Percentiles rank a stretch among this genome's conserved stretches.
Conservation (phyloP, 768 basidiomycete species). For the Pleurotus salmoneostramineus region DNA sequence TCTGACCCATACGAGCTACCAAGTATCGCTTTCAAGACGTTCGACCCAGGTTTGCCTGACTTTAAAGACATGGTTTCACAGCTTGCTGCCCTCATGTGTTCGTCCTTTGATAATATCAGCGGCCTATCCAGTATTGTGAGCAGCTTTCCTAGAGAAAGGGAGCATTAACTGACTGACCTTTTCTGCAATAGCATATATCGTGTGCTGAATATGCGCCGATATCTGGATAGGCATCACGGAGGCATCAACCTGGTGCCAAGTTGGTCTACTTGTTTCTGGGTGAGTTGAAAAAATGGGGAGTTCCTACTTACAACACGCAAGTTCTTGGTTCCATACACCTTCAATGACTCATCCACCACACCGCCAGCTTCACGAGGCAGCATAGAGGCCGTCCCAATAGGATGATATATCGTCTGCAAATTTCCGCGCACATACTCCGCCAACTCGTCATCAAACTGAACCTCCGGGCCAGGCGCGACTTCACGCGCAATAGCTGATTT, state of each 20-base stretch:
- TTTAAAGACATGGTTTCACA: too few relatives aligned
- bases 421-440: constrained; percentile 6
- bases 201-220: constrained; percentile 15
- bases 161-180: constrained; percentile 10
- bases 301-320: constrained; percentile 29
- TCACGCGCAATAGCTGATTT: constrained; percentile 9
- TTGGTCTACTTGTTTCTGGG: not conserved
- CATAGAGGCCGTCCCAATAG: constrained; percentile 28
- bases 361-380: constrained; percentile 22
- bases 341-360: constrained; percentile 21
- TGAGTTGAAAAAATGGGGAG: not conserved
- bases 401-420: constrained; percentile 21
- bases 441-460: constrained; percentile 20
- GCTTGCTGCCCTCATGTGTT: too few relatives aligned
- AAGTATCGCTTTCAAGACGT: too few relatives aligned
- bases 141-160: too few relatives aligned
- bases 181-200: constrained; percentile 20
- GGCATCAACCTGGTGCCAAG: constrained; percentile 14
- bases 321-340: constrained; percentile 23
- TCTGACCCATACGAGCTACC: too few relatives aligned
- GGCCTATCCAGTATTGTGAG: not conserved
- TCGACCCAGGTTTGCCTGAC: too few relatives aligned
- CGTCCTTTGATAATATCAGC: constrained; percentile 6
- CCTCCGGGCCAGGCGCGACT: constrained; percentile 15
- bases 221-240: constrained; percentile 17